Percentiles rank a stretch among this genome's conserved stretches.
Conservation (phyloP, 345 rosid species). For the Mangifera indica region DNA sequence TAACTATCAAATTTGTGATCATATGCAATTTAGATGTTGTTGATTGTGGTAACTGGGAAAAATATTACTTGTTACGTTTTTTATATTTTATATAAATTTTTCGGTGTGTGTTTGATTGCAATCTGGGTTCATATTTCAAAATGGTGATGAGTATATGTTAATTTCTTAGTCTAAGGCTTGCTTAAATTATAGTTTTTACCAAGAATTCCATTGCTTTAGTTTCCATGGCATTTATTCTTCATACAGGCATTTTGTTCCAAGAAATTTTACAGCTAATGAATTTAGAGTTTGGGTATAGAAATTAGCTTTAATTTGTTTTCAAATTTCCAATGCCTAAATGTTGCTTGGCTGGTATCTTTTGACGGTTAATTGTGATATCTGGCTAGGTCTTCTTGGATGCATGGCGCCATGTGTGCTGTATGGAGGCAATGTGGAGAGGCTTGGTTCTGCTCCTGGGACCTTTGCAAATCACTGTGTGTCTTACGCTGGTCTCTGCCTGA, state of each 20-base stretch:
- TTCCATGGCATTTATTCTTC: background rate
- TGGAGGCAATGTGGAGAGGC: conserved; percentile 89
- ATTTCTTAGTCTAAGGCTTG: too few species aligned
- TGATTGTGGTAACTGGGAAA: too few species aligned
- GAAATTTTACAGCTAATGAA: background rate
- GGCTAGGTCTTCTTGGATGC: conserved; percentile 85
- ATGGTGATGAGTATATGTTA: background rate
- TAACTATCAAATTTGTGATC: too few species aligned
- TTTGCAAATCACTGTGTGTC: conserved; percentile 81
- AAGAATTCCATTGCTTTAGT: background rate
- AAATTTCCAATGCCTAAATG: background rate
- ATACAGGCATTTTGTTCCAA: background rate
- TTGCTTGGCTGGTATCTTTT: background rate
- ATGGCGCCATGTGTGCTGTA: conserved; percentile 82
- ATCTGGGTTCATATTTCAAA: background rate
- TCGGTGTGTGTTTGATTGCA: too few species aligned
- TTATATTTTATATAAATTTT: too few species aligned
- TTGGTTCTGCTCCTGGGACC: conserved; percentile 68
- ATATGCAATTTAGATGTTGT: too few species aligned
- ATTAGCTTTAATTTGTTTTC: background rate
- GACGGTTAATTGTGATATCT: background rate
- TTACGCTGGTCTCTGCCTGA: conserved; percentile 67
- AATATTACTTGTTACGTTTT: background rate
- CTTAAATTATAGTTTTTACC: background rate
- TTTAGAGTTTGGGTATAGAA: too few species aligned